phyloP scores from a whole-genome alignment of 345 rosid genomes.

The Dipteronia dyeriana region DNA sequence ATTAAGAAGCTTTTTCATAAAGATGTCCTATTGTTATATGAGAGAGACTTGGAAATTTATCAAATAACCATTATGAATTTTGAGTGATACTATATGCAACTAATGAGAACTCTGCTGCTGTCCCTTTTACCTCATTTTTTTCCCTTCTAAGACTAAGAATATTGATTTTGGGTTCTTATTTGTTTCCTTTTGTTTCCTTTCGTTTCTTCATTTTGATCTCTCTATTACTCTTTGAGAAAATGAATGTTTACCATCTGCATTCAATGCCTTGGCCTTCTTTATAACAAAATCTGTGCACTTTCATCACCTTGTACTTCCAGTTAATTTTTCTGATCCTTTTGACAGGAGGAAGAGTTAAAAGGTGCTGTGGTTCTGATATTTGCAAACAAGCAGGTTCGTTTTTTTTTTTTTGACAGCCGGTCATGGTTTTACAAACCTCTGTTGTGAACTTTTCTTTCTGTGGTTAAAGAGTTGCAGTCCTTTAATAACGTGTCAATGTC shows the following conservation, averaged over 20 bases:
- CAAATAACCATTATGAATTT: neutral
- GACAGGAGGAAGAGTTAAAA: conserved; percentile 71
- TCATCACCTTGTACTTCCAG: neutral
- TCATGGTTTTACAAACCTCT: neutral
- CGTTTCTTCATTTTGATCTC: neutral
- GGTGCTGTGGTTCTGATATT: conserved; percentile 66
- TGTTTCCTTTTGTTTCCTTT: no score
- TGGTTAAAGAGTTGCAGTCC: neutral
- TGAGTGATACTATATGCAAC: neutral
- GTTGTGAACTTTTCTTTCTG: neutral
- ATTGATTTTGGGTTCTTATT: neutral
- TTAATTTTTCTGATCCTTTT: conserved; percentile 9
- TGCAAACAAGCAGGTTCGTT: conserved; percentile 72
- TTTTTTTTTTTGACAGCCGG: neutral
- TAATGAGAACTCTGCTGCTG: neutral
- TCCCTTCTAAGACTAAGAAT: neutral
- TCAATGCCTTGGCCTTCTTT: neutral
- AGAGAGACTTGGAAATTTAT: neutral
- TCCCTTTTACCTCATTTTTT: neutral
- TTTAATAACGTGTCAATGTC: neutral
- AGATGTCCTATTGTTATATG: neutral
- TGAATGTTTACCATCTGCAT: neutral
- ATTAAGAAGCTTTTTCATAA: neutral
- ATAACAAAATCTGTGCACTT: neutral
- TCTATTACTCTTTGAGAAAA: neutral